These are phyloP conservation scores for Hypoxylon sp. DNA, from an alignment of 2,329 filamentous ascomycete genomes.

Conservation along the genomic window DNA sequence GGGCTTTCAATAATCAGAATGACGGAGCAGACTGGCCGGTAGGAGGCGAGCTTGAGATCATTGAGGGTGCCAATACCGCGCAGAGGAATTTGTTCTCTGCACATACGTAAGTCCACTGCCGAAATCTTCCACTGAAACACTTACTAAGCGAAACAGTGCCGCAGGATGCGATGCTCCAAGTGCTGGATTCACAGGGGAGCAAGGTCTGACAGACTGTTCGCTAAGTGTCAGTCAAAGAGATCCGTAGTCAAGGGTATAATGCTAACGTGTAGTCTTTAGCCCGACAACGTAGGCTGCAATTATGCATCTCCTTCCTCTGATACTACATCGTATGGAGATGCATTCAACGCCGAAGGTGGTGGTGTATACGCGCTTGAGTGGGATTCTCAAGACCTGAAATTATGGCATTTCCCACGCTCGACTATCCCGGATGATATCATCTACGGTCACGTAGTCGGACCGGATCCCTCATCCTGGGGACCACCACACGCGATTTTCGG, in stretches of 20 bases:
- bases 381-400: constrained; percentile 75
- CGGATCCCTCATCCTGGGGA: constrained; percentile 77
- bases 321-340: constrained; percentile 69
- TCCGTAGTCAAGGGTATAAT: not conserved
- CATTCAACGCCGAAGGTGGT: constrained; percentile 77
- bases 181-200: constrained; percentile 48
- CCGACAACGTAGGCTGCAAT: constrained; percentile 64
- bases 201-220: constrained; percentile 49
- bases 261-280: constrained; percentile 52
- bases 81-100: constrained; percentile 73
- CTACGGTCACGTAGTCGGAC: constrained; percentile 61
- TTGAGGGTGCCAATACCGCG: constrained; percentile 77
- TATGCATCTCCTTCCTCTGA: constrained; percentile 59
- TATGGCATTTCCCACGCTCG: constrained; percentile 83
- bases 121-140: not conserved
- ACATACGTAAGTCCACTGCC: constrained; percentile 64
- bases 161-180: constrained; percentile 47
- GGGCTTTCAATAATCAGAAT: constrained; percentile 60
- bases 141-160: constrained; percentile 38
- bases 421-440: constrained; percentile 76
- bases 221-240: constrained; percentile 41
- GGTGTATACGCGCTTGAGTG: constrained; percentile 81
- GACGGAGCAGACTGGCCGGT: constrained; percentile 70
- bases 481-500: constrained; percentile 79
- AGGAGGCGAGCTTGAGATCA: constrained; percentile 77